phyloP scores from a whole-genome alignment of 768 basidiomycete genomes.

The Trametes cingulata region DNA sequence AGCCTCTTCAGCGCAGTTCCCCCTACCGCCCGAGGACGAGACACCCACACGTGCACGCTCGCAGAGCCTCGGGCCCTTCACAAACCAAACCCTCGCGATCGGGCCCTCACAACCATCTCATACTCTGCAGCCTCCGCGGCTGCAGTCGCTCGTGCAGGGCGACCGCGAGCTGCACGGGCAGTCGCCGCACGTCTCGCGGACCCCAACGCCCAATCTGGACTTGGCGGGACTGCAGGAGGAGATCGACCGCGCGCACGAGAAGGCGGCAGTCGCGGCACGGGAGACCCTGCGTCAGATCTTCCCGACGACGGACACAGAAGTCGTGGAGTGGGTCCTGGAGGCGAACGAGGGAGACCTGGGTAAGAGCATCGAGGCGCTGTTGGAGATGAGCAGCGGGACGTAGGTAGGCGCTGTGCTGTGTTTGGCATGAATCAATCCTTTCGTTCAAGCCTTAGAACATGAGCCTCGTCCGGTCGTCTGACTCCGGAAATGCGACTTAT shows the following conservation, averaged over 20 bases:
- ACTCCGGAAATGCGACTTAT: too few relatives aligned
- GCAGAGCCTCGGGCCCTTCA: slow-evolving; percentile 39
- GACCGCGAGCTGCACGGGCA: slow-evolving; percentile 25
- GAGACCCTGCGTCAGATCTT: slow-evolving; percentile 89
- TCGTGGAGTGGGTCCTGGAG: slow-evolving; percentile 87
- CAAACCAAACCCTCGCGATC: slow-evolving; percentile 49
- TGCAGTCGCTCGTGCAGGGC: slow-evolving; percentile 45
- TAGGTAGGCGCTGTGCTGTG: slow-evolving; percentile 1
- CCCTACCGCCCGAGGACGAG: slow-evolving; percentile 43
- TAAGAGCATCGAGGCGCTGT: slow-evolving; percentile 80
- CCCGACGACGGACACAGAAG: slow-evolving; percentile 77
- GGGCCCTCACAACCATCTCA: slow-evolving; percentile 46
- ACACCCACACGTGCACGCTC: slow-evolving; percentile 46
- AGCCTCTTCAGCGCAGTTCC: slow-evolving; percentile 33
- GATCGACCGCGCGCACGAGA: slow-evolving; percentile 77
- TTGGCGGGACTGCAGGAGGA: slow-evolving; percentile 68
- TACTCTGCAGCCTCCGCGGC: slow-evolving; percentile 29
- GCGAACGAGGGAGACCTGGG: slow-evolving; percentile 88
- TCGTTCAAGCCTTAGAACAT: too few relatives aligned
- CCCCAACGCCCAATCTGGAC: slow-evolving; percentile 71
- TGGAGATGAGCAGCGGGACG: slow-evolving; percentile 62
- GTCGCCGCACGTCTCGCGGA: slow-evolving; percentile 56
- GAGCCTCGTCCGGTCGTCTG: too few relatives aligned
- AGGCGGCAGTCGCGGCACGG: slow-evolving; percentile 67
- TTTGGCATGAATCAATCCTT: background rate